Evolutionary conservation across 139 green algal species (phyloP).

Genomic region (Closterium sp.): DNA sequence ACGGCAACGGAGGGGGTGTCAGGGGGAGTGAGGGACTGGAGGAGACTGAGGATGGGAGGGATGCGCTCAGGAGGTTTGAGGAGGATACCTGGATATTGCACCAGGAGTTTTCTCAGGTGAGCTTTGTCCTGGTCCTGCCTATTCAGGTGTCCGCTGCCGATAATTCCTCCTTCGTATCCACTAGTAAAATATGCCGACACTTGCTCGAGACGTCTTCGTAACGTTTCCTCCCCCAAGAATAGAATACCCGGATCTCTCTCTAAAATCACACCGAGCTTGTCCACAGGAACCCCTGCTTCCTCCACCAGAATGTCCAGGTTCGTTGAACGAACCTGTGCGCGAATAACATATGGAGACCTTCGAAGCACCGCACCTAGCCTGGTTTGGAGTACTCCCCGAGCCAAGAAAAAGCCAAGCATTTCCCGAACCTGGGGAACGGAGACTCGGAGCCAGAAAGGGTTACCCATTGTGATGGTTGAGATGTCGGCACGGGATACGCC

Average conservation of each 20-base stretch:
- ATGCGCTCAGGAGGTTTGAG: background rate
- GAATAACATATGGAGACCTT: background rate
- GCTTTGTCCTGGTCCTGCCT: no score
- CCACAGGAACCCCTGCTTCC: background rate
- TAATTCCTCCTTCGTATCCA: background rate
- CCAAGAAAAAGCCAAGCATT: background rate
- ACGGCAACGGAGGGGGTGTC: background rate
- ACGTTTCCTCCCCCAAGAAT: background rate
- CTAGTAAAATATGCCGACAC: background rate
- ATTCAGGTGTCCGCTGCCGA: background rate
- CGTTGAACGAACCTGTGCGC: background rate
- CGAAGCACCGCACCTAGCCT: background rate
- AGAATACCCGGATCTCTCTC: background rate
- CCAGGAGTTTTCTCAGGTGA: background rate
- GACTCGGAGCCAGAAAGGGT: background rate
- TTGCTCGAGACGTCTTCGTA: background rate
- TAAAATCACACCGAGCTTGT: background rate
- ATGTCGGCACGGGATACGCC: background rate
- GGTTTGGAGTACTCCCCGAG: background rate
- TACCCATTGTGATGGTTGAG: background rate
- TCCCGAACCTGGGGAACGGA: background rate
- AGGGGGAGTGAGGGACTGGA: background rate
- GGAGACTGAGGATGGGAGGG: background rate
- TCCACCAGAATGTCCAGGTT: background rate
- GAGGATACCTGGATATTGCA: background rate